Percentiles rank a stretch among this genome's conserved stretches.
Conservation (phyloP, 805 yeast genomes). For the Millerozyma acaciae region DNA sequence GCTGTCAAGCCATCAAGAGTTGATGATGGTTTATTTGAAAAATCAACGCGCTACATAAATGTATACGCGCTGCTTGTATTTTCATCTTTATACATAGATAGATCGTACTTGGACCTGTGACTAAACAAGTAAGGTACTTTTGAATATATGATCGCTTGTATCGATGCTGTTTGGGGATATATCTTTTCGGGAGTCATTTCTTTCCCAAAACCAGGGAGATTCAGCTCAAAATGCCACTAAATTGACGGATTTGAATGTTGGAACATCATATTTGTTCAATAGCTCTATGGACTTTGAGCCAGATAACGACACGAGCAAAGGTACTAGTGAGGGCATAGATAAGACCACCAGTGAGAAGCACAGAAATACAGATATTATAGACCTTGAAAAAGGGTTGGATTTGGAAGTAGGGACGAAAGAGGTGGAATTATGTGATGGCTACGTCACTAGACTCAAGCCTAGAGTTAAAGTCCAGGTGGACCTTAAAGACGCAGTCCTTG, state of each 20-base stretch:
- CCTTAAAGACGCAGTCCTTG: slow-evolving; percentile 1
- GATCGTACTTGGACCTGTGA: background rate
- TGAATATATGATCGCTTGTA: too few species aligned
- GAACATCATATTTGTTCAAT: slow-evolving; percentile 9
- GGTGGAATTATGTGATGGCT: slow-evolving; percentile 19
- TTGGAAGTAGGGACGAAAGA: too few species aligned
- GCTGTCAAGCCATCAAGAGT: too few species aligned
- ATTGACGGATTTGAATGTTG: slow-evolving; percentile 15
- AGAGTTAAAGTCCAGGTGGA: slow-evolving; percentile 4
- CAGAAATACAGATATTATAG: background rate
- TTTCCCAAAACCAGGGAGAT: background rate
- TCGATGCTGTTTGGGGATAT: too few species aligned
- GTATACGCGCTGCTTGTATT: background rate
- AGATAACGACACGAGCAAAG: background rate
- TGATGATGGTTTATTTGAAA: too few species aligned
- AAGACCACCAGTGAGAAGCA: background rate
- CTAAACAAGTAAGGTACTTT: too few species aligned
- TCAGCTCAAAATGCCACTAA: background rate
- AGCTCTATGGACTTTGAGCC: too few species aligned
- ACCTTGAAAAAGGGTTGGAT: background rate
- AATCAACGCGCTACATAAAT: background rate
- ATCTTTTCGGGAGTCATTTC: too few species aligned
- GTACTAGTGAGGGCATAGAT: background rate
- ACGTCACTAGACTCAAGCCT: slow-evolving; percentile 11
- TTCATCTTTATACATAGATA: background rate